Conservation (phyloP, 805 yeast genomes). For the Phaffomyces opuntiae region DNA sequence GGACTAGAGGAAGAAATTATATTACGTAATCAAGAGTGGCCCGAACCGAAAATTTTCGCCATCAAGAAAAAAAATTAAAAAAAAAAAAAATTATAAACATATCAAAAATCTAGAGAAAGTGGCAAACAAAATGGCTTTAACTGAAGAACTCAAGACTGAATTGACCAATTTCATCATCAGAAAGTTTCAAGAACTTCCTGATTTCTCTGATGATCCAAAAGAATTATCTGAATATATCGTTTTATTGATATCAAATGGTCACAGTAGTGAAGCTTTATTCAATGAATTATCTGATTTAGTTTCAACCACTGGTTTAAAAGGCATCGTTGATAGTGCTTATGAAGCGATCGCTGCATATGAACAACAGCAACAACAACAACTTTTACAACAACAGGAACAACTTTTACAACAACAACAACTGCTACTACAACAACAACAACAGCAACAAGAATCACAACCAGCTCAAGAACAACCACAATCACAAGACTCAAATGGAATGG, state of each 20-base stretch:
- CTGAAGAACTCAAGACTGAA: conserved; percentile 31
- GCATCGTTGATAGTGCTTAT: conserved; percentile 50
- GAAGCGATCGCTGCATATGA: conserved; percentile 35
- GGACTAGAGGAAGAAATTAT: no score
- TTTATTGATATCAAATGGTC: conserved; percentile 63
- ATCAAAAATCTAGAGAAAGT: background rate
- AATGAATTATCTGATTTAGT: conserved; percentile 55
- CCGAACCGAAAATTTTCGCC: background rate
- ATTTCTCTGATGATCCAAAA: conserved; percentile 43
- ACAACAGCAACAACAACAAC: conserved; percentile 5
- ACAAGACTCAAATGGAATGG: background rate
- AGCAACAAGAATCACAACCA: background rate
- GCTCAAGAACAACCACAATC: background rate
- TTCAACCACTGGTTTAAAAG: conserved; percentile 51
- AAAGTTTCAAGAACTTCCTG: conserved; percentile 32
- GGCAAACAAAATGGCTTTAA: conserved; percentile 7
- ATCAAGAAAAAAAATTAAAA: background rate
- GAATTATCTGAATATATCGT: conserved; percentile 71
- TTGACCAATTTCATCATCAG: conserved; percentile 37
- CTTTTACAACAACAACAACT: background rate
- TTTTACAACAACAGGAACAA: background rate
- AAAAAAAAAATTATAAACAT: background rate
- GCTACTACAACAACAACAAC: conserved; percentile 1
- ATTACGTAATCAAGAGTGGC: background rate
- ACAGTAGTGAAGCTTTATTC: conserved; percentile 53